Evolutionary conservation across 441 rosid species (phyloP).

Genomic region (Geranium incanum): DNA sequence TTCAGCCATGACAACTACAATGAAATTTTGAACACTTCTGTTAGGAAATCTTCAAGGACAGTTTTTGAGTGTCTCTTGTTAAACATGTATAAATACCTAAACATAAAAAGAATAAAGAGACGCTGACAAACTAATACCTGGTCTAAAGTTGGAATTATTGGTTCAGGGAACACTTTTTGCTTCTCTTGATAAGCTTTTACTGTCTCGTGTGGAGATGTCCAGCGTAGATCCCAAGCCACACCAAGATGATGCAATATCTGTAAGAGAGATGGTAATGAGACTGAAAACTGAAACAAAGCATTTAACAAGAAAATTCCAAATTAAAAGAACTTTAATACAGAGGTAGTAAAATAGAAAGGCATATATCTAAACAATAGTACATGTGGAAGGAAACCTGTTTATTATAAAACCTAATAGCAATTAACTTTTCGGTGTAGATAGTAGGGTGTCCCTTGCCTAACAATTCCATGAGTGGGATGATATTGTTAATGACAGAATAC

Average conservation of each 20-base stretch:
- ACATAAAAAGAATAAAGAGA: constrained; percentile 2
- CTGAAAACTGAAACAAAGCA: constrained; percentile 2
- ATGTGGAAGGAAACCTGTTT: background rate
- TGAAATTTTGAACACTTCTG: constrained; percentile 22
- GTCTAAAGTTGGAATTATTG: constrained; percentile 52
- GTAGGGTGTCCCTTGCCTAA: background rate
- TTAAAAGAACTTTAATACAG: background rate
- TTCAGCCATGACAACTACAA: constrained; percentile 70
- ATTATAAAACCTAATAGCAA: constrained; percentile 5
- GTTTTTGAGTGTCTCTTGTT: background rate
- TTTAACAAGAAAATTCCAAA: background rate
- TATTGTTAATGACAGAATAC: constrained; percentile 14
- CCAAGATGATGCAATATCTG: constrained; percentile 93
- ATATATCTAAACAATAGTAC: constrained; percentile 9
- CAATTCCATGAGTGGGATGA: background rate
- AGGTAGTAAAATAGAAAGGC: background rate
- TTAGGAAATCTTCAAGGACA: constrained; percentile 12
- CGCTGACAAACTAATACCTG: constrained; percentile 43
- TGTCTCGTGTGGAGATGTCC: constrained; percentile 48
- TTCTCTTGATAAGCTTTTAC: constrained; percentile 31
- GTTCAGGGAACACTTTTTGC: constrained; percentile 43
- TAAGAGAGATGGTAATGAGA: constrained; percentile 17
- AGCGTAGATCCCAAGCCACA: constrained; percentile 78
- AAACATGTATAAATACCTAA: background rate
- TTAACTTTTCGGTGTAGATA: background rate